Percentiles rank a stretch among this genome's conserved stretches.
Conservation (phyloP, 129 eudicot genomes). For the Logfia minima region DNA sequence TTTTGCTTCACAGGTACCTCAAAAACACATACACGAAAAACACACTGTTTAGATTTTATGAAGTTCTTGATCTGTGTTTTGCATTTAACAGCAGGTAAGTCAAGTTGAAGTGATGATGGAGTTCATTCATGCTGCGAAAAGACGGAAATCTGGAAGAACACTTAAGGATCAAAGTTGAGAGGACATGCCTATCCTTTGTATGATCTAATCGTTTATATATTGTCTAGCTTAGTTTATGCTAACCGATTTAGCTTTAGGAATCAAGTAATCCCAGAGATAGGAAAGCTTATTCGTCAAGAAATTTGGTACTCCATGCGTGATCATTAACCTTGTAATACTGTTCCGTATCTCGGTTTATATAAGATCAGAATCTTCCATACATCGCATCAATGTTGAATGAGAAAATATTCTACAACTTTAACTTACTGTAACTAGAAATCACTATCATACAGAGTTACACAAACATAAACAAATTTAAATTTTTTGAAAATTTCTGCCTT, state of each 20-base stretch:
- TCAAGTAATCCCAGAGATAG: conserved; percentile 31
- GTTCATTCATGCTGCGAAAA: conserved; percentile 76
- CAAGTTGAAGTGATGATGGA: conserved; percentile 81
- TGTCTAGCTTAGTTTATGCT: conserved; percentile 36
- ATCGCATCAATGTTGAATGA: conserved; percentile 14
- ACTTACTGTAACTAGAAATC: no score
- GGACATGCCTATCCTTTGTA: conserved; percentile 25
- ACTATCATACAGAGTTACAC: no score
- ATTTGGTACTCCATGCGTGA: conserved; percentile 10
- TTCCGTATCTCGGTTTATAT: conserved; percentile 3
- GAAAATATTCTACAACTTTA: no score
- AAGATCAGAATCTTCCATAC: neutral
- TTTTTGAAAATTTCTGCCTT: no score
- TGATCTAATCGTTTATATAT: conserved; percentile 28
- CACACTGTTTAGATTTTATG: neutral
- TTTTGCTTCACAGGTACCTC: conserved; percentile 86
- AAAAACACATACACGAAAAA: neutral
- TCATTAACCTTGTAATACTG: conserved; percentile 39
- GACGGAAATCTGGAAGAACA: conserved; percentile 41
- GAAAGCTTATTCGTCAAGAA: conserved; percentile 24
- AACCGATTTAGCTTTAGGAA: conserved; percentile 28
- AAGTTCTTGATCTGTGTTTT: conserved; percentile 19
- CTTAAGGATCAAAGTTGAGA: conserved; percentile 35
- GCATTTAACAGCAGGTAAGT: conserved; percentile 58
- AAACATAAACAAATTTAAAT: no score